A percentile compares a stretch with the other conserved stretches of the same genome.
Conservation (phyloP, 805 yeast species). For the Kluyveromyces dobzhanskii region DNA sequence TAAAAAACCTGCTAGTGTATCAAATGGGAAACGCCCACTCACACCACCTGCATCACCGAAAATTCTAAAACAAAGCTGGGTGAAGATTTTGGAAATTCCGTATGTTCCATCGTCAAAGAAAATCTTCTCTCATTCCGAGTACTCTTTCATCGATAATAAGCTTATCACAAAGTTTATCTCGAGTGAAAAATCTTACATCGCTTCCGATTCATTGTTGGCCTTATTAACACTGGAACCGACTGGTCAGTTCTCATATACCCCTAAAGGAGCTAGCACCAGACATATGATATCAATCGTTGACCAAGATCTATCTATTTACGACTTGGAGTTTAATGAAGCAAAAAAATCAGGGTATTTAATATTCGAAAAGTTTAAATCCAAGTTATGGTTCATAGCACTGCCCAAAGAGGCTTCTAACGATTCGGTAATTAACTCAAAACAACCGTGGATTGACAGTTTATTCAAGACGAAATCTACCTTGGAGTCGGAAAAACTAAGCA, state of each 20-base stretch:
- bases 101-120: constrained; percentile 7
- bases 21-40: background rate
- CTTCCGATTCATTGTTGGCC: constrained; percentile 1
- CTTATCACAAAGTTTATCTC: constrained; percentile 5
- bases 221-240: constrained; percentile 6
- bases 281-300: constrained; percentile 29
- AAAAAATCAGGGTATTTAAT: constrained; percentile 54
- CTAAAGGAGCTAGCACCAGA: constrained; percentile 1
- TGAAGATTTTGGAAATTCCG: constrained; percentile 22
- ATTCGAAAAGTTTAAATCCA: constrained; percentile 49
- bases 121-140: constrained; percentile 4
- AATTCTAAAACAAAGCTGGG: constrained; percentile 22
- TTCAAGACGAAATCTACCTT: constrained; percentile 55
- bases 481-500: constrained; percentile 19
- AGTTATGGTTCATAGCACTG: constrained; percentile 49
- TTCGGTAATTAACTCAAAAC: constrained; percentile 38
- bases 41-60: constrained; percentile 2
- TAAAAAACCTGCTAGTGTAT: background rate
- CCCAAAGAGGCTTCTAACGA: constrained; percentile 32
- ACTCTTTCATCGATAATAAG: constrained; percentile 5
- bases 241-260: constrained; percentile 5
- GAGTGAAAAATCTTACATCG: background rate
- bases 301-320: constrained; percentile 63
- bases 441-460: constrained; percentile 65
- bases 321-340: constrained; percentile 63